Conservation (phyloP, 2,329 filamentous ascomycete species). For the Xylariales sp. region DNA sequence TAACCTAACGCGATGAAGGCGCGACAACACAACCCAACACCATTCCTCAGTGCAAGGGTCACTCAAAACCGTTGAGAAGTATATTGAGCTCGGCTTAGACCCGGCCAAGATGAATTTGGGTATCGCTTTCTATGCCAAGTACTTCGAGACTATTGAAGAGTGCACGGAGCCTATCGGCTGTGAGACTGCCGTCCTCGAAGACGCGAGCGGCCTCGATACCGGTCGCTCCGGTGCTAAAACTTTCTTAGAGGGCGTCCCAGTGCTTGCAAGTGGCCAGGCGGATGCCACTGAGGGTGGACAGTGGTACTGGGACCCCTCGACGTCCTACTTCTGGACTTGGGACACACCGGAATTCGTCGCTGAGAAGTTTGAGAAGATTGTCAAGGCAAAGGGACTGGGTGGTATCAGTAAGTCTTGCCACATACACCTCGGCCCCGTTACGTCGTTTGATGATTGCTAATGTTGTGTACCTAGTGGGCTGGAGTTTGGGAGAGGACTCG, state of each 20-base stretch:
- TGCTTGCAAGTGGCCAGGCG: slow-evolving; percentile 58
- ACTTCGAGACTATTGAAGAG: slow-evolving; percentile 63
- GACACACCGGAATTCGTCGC: slow-evolving; percentile 71
- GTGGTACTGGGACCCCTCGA: slow-evolving; percentile 74
- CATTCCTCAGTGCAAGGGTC: slow-evolving; percentile 72
- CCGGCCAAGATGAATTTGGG: slow-evolving; percentile 69
- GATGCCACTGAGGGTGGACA: slow-evolving; percentile 71
- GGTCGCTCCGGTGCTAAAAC: slow-evolving; percentile 61
- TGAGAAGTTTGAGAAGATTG: slow-evolving; percentile 71
- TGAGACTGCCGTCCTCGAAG: slow-evolving; percentile 66
- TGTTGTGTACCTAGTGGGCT: slow-evolving; percentile 22
- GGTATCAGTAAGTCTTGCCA: slow-evolving; percentile 64
- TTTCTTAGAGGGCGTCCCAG: slow-evolving; percentile 55
- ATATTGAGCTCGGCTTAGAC: slow-evolving; percentile 66
- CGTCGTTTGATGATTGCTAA: slow-evolving; percentile 24
- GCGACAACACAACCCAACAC: slow-evolving; percentile 72
- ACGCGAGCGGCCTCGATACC: slow-evolving; percentile 67
- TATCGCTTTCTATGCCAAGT: slow-evolving; percentile 76
- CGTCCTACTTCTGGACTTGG: slow-evolving; percentile 77
- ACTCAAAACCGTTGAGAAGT: slow-evolving; percentile 65
- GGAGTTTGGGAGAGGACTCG: slow-evolving; percentile 37
- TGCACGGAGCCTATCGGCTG: slow-evolving; percentile 62
- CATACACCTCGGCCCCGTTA: neutral
- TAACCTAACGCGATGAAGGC: slow-evolving; percentile 72
- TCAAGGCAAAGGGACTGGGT: slow-evolving; percentile 67